phyloP scores from a whole-genome alignment of 179 eudicot species.

The Corrigiola litoralis region DNA sequence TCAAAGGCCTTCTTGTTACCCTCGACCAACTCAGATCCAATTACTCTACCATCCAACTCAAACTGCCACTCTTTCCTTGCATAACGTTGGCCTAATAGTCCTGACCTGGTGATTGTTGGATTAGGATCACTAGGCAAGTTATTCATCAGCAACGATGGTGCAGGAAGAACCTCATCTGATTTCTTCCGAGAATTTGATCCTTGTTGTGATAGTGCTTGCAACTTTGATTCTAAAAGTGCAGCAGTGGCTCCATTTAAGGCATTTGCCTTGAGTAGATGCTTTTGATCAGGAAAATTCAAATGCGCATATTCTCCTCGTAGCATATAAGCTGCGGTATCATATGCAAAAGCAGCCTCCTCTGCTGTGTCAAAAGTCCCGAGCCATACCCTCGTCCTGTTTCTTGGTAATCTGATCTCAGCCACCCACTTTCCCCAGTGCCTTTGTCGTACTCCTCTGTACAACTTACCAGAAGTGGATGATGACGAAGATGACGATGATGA shows the following conservation, averaged over 20 bases:
- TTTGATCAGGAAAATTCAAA: conserved; percentile 75
- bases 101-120: neutral
- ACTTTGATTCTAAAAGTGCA: conserved; percentile 68
- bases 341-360: conserved; percentile 84
- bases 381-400: conserved; percentile 89
- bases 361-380: conserved; percentile 89
- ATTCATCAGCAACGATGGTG: conserved; percentile 17
- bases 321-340: conserved; percentile 87
- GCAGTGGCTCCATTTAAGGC: conserved; percentile 51
- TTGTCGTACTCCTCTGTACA: conserved; percentile 88
- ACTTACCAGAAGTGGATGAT: conserved; percentile 37
- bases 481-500: conserved; percentile 18
- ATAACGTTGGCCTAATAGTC: neutral
- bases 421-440: conserved; percentile 99
- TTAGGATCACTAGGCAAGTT: neutral
- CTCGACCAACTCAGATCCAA: conserved; percentile 23
- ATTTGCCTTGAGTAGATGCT: conserved; percentile 56
- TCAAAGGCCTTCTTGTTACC: conserved; percentile 26
- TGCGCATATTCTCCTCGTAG: conserved; percentile 88
- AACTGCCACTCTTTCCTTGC: conserved; percentile 31
- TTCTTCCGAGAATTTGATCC: conserved; percentile 24
- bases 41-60: conserved; percentile 23
- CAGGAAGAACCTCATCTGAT: conserved; percentile 1
- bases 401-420: conserved; percentile 76
- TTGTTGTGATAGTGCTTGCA: conserved; percentile 53